Conservation (phyloP, 1,284 basidiomycete species). For the Bjerkandera adusta region DNA sequence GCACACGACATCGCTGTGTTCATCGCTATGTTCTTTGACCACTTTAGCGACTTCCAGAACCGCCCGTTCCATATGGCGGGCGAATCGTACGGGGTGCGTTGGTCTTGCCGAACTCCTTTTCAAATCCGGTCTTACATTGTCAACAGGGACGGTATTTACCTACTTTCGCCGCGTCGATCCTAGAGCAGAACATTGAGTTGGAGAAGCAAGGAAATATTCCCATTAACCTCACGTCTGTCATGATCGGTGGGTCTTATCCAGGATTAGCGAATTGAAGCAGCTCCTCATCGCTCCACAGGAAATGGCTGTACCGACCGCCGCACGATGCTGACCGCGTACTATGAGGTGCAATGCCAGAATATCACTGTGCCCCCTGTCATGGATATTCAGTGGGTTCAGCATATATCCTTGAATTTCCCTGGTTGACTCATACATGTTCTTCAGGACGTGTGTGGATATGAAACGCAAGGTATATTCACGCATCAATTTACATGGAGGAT, state of each 20-base stretch:
- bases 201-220: constrained; percentile 61
- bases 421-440: not conserved
- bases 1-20: constrained; percentile 70
- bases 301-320: constrained; percentile 37
- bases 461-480: constrained; percentile 33
- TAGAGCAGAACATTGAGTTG: constrained; percentile 72
- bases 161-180: constrained; percentile 76
- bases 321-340: constrained; percentile 29
- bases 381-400: constrained; percentile 24
- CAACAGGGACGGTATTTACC: constrained; percentile 79
- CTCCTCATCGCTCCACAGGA: constrained; percentile 34
- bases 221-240: constrained; percentile 76
- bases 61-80: constrained; percentile 73
- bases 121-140: not conserved
- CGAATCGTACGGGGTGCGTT: constrained; percentile 64
- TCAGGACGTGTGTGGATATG: constrained; percentile 32
- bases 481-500: not conserved
- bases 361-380: constrained; percentile 26
- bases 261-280: not conserved
- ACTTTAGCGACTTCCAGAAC: constrained; percentile 66
- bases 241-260: constrained; percentile 69
- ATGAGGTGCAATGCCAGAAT: constrained; percentile 32
- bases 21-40: constrained; percentile 70
- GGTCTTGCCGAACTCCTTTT: not conserved
- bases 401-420: not conserved